Evolutionary conservation across 2,329 filamentous ascomycete species (phyloP), one percentile per base, ranked within the genome.

Genomic region (Aspergillus intermedius): DNA sequence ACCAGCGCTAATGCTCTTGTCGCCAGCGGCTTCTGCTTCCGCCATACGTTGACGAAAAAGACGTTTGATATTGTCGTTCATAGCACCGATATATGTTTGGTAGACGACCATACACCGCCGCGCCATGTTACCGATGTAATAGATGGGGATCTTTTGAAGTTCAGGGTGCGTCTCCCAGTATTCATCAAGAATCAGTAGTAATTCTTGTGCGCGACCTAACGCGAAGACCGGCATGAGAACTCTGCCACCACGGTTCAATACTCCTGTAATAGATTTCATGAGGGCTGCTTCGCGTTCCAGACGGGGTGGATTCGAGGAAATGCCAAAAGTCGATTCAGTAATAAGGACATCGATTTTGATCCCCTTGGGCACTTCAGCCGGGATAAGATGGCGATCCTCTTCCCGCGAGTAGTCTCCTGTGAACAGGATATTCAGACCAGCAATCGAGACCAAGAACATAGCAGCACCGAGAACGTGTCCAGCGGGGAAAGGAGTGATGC

Each of bases 21-120:
- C 87, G 7, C 88, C 87, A 30, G 83, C 84, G 0, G 86, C 85
- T 66, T 95, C 88, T 8, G 89, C 88, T 66, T 95, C 89, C 3
- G 88, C 89, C 82, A 95, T 94, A 43, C 89, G 83, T 68, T 94
- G 90, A 46, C 87, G 80, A 70, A 96, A 96, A n/a, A 95, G 80
- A 9, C 88, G 82, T 68, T 95, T 96, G 75, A 98, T 97, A 61
- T 96, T 97, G 63, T 97, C 91, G 66, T 98, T 98, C 93, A 98
- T 98, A 48, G 91, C 90, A 44, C 91, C 89, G 44, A 97, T 89
- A 62, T 97, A 98, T 1, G 93, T 98, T 67, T 97, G 93, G 65
- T 98, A 98, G 3, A 97, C 90, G 25, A 96, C 82, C 93, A 98
- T 98, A 73, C 93, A 98, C 70, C 95, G 93, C 54, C 91, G 79